phyloP scores from a whole-genome alignment of 2,329 filamentous ascomycete species.

The Chrysoporthe cubensis region DNA sequence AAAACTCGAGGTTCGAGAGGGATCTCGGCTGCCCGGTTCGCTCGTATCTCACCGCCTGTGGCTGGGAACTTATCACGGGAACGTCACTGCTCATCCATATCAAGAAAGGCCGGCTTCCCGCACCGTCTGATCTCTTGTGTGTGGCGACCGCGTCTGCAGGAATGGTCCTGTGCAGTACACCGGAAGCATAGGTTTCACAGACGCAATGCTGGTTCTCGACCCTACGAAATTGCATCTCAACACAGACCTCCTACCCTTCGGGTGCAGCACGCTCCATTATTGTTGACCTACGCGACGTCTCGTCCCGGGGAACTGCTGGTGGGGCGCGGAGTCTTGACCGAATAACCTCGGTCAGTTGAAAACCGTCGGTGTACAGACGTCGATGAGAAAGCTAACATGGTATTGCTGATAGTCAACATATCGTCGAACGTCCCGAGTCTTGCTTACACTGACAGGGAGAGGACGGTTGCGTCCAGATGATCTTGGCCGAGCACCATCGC shows the following conservation, averaged over 20 bases:
- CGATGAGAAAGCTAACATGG: neutral
- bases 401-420: neutral
- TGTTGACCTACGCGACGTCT: slow-evolving; percentile 2
- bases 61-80: slow-evolving; percentile 26
- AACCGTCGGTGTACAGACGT: neutral
- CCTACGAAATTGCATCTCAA: slow-evolving; percentile 5
- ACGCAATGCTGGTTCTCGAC: slow-evolving; percentile 10
- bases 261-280: neutral
- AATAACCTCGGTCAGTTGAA: neutral
- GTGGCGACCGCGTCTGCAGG: neutral
- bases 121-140: neutral
- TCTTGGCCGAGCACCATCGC: neutral
- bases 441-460: neutral
- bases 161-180: neutral
- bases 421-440: neutral
- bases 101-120: neutral
- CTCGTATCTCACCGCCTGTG: slow-evolving; percentile 29
- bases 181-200: neutral
- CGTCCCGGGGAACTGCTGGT: neutral
- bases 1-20: slow-evolving; percentile 19
- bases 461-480: neutral
- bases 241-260: neutral
- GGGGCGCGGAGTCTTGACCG: neutral
- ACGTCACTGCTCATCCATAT: slow-evolving; percentile 20
- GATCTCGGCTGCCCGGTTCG: slow-evolving; percentile 23